Evolutionary conservation across 2,329 filamentous ascomycete species (phyloP).

Genomic region (Cercospora canescens): DNA sequence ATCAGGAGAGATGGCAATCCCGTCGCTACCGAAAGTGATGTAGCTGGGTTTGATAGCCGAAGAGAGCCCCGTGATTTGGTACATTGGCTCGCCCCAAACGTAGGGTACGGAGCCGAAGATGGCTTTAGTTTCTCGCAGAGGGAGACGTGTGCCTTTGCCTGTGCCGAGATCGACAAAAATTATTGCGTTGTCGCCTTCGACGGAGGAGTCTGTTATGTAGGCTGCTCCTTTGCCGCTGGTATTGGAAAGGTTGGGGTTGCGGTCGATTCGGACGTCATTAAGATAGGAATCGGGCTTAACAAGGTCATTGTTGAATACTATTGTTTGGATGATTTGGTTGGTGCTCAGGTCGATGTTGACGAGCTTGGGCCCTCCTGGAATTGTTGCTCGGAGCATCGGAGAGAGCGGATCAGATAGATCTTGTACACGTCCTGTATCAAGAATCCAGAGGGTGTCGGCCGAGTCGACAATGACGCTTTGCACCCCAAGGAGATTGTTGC

Average conservation of each 20-base stretch:
- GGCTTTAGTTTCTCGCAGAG: slow-evolving; percentile 40
- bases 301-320: slow-evolving; percentile 47
- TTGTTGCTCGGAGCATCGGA: slow-evolving; percentile 41
- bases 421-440: slow-evolving; percentile 49
- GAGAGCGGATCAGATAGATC: slow-evolving; percentile 37
- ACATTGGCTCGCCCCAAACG: slow-evolving; percentile 50
- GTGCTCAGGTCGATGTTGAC: slow-evolving; percentile 46
- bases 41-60: slow-evolving; percentile 37
- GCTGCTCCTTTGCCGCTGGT: slow-evolving; percentile 44
- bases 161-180: slow-evolving; percentile 49
- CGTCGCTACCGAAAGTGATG: slow-evolving; percentile 47
- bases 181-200: slow-evolving; percentile 48
- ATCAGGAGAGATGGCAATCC: slow-evolving; percentile 49
- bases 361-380: slow-evolving; percentile 50
- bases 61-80: slow-evolving; percentile 27
- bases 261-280: slow-evolving; percentile 54
- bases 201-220: slow-evolving; percentile 52
- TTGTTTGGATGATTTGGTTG: slow-evolving; percentile 47
- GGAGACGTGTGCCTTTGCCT: slow-evolving; percentile 48
- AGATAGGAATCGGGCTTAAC: slow-evolving; percentile 49
- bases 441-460: slow-evolving; percentile 50
- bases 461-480: slow-evolving; percentile 53
- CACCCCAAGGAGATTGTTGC: slow-evolving; percentile 48
- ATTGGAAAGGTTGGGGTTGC: slow-evolving; percentile 38
- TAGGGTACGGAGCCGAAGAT: slow-evolving; percentile 20